phyloP scores from a whole-genome alignment of 768 basidiomycete genomes.

The Dentipellis fragilis region DNA sequence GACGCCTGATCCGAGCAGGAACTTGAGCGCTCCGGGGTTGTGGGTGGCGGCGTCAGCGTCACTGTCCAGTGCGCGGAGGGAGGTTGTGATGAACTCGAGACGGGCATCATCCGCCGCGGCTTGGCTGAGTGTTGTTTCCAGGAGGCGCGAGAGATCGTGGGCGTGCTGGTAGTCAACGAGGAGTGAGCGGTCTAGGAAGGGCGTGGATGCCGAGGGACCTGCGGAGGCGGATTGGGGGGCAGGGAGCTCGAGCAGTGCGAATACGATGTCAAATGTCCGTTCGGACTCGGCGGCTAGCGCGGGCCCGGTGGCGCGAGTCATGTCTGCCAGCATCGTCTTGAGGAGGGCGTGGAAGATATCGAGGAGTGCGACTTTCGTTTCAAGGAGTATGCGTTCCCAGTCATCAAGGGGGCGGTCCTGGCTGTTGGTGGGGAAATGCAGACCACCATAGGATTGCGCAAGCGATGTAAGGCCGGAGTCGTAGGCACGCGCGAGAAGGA shows the following conservation, averaged over 20 bases:
- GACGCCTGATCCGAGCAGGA: constrained; percentile 52
- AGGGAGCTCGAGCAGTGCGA: constrained; percentile 44
- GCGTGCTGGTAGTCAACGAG: constrained; percentile 65
- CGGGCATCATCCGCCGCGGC: constrained; percentile 42
- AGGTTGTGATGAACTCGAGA: constrained; percentile 44
- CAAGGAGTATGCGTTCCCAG: constrained; percentile 65
- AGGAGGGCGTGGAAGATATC: constrained; percentile 60
- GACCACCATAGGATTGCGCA: constrained; percentile 53
- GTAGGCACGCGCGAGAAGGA: constrained; percentile 51
- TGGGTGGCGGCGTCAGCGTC: constrained; percentile 12
- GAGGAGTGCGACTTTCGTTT: constrained; percentile 62
- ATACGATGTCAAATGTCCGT: constrained; percentile 45
- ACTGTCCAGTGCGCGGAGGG: constrained; percentile 32
- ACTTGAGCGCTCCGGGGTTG: constrained; percentile 49
- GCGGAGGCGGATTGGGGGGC: constrained; percentile 19
- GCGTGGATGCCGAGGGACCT: constrained; percentile 11
- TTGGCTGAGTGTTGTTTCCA: constrained; percentile 31
- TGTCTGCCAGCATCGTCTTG: constrained; percentile 35
- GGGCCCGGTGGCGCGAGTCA: constrained; percentile 31
- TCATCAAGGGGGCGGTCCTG: constrained; percentile 32
- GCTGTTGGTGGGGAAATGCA: constrained; percentile 22
- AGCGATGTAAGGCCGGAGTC: constrained; percentile 45
- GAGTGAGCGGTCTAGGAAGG: constrained; percentile 58
- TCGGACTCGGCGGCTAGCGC: constrained; percentile 40
- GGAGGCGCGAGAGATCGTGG: constrained; percentile 39